Evolutionary conservation across 495 filamentous ascomycete species (phyloP).

Genomic region (Xylaria nigripes): DNA sequence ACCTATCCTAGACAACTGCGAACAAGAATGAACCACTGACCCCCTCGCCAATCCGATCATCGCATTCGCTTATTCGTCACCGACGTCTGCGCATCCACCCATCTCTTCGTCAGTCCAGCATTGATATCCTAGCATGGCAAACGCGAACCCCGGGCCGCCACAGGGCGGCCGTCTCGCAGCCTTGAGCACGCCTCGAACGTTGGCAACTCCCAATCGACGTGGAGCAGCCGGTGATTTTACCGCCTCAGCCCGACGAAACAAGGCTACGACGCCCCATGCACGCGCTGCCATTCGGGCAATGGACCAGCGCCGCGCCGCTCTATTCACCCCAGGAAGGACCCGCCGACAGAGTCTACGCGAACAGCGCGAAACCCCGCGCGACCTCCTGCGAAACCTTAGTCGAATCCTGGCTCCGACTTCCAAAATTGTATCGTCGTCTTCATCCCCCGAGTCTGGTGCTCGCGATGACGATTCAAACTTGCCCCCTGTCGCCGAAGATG

Average conservation of each 20-base stretch:
- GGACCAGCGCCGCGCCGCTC: constrained; percentile 63
- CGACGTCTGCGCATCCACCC: neutral
- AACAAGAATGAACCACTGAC: neutral
- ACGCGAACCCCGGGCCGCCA: constrained; percentile 2
- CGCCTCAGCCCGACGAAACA: constrained; percentile 30
- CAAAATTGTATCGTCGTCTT: constrained; percentile 51
- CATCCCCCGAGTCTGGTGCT: constrained; percentile 27
- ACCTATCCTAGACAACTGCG: neutral
- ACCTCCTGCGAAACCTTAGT: constrained; percentile 59
- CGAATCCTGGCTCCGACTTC: constrained; percentile 55
- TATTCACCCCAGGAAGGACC: constrained; percentile 59
- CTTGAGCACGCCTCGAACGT: constrained; percentile 17
- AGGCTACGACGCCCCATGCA: constrained; percentile 57
- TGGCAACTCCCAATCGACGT: constrained; percentile 28
- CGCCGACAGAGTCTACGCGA: constrained; percentile 57
- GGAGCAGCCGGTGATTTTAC: constrained; percentile 27
- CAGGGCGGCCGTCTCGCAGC: constrained; percentile 5
- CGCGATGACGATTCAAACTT: constrained; percentile 27
- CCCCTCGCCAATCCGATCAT: neutral
- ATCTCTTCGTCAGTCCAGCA: neutral
- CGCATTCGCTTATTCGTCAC: neutral
- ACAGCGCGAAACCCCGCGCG: constrained; percentile 66
- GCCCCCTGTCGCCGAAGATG: constrained; percentile 33
- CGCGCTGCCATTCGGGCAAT: constrained; percentile 56
- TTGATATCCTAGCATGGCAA: constrained; percentile 16